Evolutionary conservation across 805 yeast species (phyloP).

Genomic region (Ogataea saltuana): DNA sequence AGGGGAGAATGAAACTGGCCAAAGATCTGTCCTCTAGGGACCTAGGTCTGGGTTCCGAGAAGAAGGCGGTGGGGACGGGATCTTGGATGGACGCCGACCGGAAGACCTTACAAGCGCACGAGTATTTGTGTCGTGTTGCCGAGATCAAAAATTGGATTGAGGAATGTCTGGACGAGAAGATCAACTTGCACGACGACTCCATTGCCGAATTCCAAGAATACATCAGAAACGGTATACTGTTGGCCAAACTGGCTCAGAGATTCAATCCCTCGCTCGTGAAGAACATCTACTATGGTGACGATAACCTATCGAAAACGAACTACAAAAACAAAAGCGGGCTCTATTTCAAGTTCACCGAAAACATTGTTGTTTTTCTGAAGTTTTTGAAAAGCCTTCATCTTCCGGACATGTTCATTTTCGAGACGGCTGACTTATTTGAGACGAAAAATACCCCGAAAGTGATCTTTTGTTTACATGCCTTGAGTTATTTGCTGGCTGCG

Average conservation of each 20-base stretch:
- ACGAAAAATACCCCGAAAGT: conserved; percentile 91
- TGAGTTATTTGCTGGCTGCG: conserved; percentile 69
- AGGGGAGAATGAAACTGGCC: conserved; percentile 16
- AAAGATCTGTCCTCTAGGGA: conserved; percentile 16
- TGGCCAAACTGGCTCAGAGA: conserved; percentile 75
- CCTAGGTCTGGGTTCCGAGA: too few relatives aligned
- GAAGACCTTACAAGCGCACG: conserved; percentile 37
- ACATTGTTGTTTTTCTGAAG: conserved; percentile 78
- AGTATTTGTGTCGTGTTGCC: conserved; percentile 53
- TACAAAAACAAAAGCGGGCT: conserved; percentile 41
- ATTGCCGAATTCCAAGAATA: conserved; percentile 57
- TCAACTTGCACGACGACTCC: conserved; percentile 36
- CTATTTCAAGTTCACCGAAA: conserved; percentile 90
- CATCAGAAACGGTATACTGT: conserved; percentile 78
- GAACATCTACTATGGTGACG: conserved; percentile 54
- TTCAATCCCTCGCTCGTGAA: conserved; percentile 67
- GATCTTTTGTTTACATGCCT: conserved; percentile 87
- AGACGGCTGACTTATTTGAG: conserved; percentile 89
- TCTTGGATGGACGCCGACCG: conserved; percentile 35
- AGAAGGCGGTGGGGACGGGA: conserved; percentile 9
- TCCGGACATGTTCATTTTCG: conserved; percentile 88
- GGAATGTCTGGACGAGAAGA: conserved; percentile 26
- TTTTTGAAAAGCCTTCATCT: conserved; percentile 68
- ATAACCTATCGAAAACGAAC: conserved; percentile 15
- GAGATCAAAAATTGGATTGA: conserved; percentile 56